These are phyloP conservation scores for Hypoxylon crocopeplum DNA, from an alignment of 495 filamentous ascomycete species.

Conservation along the genomic window DNA sequence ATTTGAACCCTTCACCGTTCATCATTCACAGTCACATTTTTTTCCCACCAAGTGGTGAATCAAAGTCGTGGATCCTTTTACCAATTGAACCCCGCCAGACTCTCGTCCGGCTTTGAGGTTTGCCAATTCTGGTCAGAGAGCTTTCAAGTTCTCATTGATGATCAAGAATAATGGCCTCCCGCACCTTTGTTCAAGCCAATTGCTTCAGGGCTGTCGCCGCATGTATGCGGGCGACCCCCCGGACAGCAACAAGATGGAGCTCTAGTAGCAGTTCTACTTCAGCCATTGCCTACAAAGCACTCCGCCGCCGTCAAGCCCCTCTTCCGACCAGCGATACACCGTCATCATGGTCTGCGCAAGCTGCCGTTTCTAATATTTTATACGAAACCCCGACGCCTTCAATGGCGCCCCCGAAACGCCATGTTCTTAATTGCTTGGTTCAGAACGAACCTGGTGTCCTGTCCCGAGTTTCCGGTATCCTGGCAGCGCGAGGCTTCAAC, in stretches of 20 bases:
- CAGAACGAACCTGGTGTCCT: constrained; percentile 98
- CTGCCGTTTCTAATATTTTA: constrained; percentile 95
- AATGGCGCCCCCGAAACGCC: constrained; percentile 83
- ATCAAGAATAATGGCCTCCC: constrained; percentile 55
- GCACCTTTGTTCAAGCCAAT: constrained; percentile 46
- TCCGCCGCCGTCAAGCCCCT: constrained; percentile 85
- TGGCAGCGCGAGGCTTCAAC: constrained; percentile 97
- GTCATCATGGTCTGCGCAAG: constrained; percentile 89
- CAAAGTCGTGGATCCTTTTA: constrained; percentile 21
- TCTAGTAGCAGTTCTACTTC: constrained; percentile 75
- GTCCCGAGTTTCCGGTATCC: constrained; percentile 93
- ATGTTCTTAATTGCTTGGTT: constrained; percentile 96
- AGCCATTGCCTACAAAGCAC: constrained; percentile 95
- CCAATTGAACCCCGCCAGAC: constrained; percentile 31
- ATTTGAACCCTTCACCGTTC: too few species aligned
- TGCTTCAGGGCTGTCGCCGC: constrained; percentile 40
- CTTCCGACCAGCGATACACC: constrained; percentile 78
- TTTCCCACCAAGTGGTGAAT: constrained; percentile 29
- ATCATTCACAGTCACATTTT: constrained; percentile 25
- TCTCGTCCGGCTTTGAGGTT: constrained; percentile 22
- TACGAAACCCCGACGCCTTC: constrained; percentile 95
- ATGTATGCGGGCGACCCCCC: constrained; percentile 20
- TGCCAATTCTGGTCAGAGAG: constrained; percentile 32
- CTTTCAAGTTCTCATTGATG: constrained; percentile 34
- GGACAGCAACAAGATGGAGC: constrained; percentile 39